Conservation (phyloP, 2,329 filamentous ascomycete species). For the Xylaria sp. region DNA sequence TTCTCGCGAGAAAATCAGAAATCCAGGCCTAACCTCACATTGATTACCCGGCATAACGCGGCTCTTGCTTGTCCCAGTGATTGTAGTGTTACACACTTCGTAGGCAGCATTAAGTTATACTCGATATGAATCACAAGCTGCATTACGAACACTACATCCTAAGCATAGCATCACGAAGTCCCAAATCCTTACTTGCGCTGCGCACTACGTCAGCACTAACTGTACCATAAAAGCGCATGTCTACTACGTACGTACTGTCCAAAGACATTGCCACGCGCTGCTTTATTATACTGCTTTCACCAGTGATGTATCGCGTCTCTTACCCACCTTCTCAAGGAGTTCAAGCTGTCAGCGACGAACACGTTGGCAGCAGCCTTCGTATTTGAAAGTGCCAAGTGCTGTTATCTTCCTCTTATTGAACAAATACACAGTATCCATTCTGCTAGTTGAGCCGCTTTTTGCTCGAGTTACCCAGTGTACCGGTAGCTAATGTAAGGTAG, state of each 20-base stretch:
- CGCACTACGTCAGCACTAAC: constrained; percentile 3
- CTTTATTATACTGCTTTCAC: constrained; percentile 12
- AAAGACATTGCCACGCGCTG: constrained; percentile 17
- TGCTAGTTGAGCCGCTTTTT: constrained; percentile 3
- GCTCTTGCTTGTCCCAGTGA: not conserved
- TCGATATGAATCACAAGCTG: not conserved
- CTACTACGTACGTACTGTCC: not conserved
- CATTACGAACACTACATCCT: not conserved
- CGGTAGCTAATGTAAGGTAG: not conserved
- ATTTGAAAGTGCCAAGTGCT: constrained; percentile 13
- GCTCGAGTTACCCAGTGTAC: not conserved
- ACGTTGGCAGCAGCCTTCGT: constrained; percentile 30
- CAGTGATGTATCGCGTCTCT: constrained; percentile 5
- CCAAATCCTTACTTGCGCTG: not conserved
- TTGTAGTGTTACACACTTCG: not conserved
- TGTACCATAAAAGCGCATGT: not conserved
- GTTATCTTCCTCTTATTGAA: not conserved
- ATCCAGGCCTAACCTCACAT: constrained; percentile 3
- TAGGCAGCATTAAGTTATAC: not conserved
- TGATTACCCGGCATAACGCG: not conserved
- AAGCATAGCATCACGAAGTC: not conserved
- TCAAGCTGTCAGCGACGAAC: constrained; percentile 26
- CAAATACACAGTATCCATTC: not conserved
- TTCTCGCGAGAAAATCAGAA: constrained; percentile 15
- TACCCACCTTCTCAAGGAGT: constrained; percentile 21